Base-by-base conservation (phyloP, 768 basidiomycete species). In the Lactarius deliciosus region DNA sequence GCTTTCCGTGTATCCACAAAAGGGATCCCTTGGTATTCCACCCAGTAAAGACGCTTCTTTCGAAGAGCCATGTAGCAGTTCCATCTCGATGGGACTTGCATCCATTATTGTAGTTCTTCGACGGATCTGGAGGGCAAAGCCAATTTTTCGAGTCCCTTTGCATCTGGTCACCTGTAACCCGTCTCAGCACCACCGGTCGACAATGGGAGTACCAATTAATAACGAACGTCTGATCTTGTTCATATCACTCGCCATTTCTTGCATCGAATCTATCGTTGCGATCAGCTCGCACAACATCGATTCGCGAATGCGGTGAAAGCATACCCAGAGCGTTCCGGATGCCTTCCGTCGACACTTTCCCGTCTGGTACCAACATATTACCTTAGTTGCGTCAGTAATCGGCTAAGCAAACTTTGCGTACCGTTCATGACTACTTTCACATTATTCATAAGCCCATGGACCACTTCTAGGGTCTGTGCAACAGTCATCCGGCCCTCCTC, bases 51-150 rank as follows among this genome's bases (percentile, higher is more conserved):
- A 28, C 10, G 16, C n/a, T n/a, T 15, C 28, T 16, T 41, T 22
- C 1, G 32, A 60, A 54, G 38, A 40, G 55, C 64, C 64, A 65
- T 10, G 28, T 36, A 10, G 58, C 36, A 0, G 58, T 60, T 53
- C 40, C 59, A 16, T 20, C 41, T 28, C 20, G 59, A 8, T 55
- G 64, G 18, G 6, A 22, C 6, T 45, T 22, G 10, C n/a, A 25
- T 1, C 30, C 64, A 25, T n/a, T 54, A 40, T 45, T 65, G 54
- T 57, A 36, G 30, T 57, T 57, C 20, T 13, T 13, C 53, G 36
- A 65, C 16, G 64, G 64, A 15, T 65, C 59, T 22, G 64, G 64
- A 1, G 64, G 64, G 3, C 28, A 43, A 10, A 65, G 59, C 64
- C 64, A 65, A 15, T 25, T 13, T 10, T 13, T 30, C 16, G 54